Evolutionary conservation across 192 early-diverging fungal species (phyloP).

Genomic region (Oehlia diaphana): DNA sequence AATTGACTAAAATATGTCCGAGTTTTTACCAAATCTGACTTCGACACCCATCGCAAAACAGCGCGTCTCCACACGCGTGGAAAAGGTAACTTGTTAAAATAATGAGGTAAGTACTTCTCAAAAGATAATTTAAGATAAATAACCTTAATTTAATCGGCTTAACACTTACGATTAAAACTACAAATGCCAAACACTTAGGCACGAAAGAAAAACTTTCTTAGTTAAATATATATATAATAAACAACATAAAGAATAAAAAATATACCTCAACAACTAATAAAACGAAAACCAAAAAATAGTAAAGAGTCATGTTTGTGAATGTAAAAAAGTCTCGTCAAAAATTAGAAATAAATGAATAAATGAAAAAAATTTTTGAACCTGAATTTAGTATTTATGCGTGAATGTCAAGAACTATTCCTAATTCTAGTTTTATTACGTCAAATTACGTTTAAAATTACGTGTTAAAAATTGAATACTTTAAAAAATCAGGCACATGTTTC

Average conservation of each 20-base stretch:
- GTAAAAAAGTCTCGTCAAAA: not conserved
- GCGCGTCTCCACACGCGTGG: constrained; percentile 49
- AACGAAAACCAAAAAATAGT: not conserved
- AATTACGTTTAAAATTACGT: not conserved
- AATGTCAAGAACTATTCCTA: not conserved
- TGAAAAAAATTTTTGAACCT: not conserved
- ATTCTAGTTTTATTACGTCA: not conserved
- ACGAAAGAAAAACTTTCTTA: not conserved
- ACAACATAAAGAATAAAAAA: not conserved
- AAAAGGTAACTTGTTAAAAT: constrained; percentile 44
- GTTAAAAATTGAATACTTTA: not conserved
- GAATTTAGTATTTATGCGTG: not conserved
- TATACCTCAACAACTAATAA: not conserved
- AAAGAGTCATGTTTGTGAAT: constrained; percentile 10
- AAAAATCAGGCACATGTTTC: not conserved
- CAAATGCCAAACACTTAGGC: not conserved
- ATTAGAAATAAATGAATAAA: too few species aligned
- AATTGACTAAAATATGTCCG: not conserved
- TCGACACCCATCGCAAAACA: constrained; percentile 46
- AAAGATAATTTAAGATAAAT: not conserved
- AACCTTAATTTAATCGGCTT: not conserved
- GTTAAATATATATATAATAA: not conserved
- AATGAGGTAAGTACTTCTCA: not conserved
- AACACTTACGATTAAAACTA: constrained; percentile 2
- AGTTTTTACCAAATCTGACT: constrained; percentile 42